Conservation (phyloP, 2,329 filamentous ascomycete species). For the Cercospora sojina region DNA sequence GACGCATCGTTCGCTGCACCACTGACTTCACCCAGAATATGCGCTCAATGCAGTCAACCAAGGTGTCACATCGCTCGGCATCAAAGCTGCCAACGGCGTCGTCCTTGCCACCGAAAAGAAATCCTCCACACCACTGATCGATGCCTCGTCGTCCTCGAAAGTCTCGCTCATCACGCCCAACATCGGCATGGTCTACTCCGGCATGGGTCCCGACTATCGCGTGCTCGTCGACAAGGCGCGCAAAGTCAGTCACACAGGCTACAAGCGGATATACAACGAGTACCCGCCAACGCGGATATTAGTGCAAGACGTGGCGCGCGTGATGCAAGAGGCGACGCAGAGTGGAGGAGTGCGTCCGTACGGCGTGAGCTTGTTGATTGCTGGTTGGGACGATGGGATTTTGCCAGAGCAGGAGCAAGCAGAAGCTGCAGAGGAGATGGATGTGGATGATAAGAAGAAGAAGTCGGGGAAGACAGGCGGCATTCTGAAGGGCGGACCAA, state of each 20-base stretch:
- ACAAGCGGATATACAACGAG: constrained; percentile 99
- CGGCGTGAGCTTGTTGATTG: constrained; percentile 91
- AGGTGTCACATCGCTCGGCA: constrained; percentile 95
- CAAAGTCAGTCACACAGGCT: constrained; percentile 95
- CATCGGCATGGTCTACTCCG: constrained; percentile 99
- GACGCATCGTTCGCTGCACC: background rate
- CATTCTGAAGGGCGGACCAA: constrained; percentile 91
- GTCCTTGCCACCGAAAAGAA: constrained; percentile 99
- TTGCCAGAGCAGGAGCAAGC: constrained; percentile 75
- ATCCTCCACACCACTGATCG: constrained; percentile 94
- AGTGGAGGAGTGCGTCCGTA: constrained; percentile 96
- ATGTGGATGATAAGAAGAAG: constrained; percentile 67
- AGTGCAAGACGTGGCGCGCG: constrained; percentile 94
- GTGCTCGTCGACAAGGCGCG: constrained; percentile 96
- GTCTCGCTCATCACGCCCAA: constrained; percentile 97
- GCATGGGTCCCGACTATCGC: constrained; percentile 98
- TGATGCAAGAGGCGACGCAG: constrained; percentile 99
- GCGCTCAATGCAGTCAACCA: constrained; percentile 98
- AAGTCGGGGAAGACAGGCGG: constrained; percentile 85
- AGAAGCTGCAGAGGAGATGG: constrained; percentile 56
- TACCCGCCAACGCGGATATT: constrained; percentile 99
- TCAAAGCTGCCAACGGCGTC: constrained; percentile 99
- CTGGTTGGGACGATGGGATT: constrained; percentile 96
- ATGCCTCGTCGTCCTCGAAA: constrained; percentile 91
- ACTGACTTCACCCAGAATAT: constrained; percentile 68